Base-by-base conservation (phyloP, 257 asterid species). In the Striga asiatica region DNA sequence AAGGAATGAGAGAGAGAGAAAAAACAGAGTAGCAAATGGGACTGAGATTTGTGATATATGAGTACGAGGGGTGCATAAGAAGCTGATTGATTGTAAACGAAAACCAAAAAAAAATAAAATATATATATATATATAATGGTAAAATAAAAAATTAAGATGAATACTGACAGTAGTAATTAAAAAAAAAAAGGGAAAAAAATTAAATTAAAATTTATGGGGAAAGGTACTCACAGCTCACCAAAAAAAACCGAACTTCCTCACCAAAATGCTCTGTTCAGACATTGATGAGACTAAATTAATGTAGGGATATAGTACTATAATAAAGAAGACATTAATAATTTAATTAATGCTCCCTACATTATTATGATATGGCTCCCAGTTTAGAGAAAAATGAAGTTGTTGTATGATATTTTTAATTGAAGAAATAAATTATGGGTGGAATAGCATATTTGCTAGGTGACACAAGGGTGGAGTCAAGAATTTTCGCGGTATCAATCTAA, bases 381-480 rank as follows among this genome's bases (percentile, higher is more conserved):
- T 2, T 9, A 2, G n/a, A 38, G 4, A 49, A 28, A 2, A 24
- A 42, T 55, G 12, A 7, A 9, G 31, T 48, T 25, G 37, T 34
- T 8, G 6, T 6, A 22, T n/a, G 35, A 12, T 71, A 55, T 64
- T 60, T 6, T 31, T 64, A 61, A 62, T 58, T 22, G 34, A 22
- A 68, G 74, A 23, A 64, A 42, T 22, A 51, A 43, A 39, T n/a
- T 66, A 47, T 47, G 43, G 20, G 59, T 61, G 64, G 84, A 72
- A 84, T 73, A 71, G 94, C 92, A 86, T 81, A 88, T 86, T 76
- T 77, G 86, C 88, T 76, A 76, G 74, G 79, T 72, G 91, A 81
- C 95, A 83, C 25, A 24, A 54, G 68, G 82, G 49, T 65, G 68
- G 70, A 64, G 94, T 70, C 77, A 62, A 70, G 76, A 71, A 77